These are phyloP conservation scores for Farysia itapuensis DNA, from an alignment of 1,284 basidiomycete species.

Conservation along the genomic window DNA sequence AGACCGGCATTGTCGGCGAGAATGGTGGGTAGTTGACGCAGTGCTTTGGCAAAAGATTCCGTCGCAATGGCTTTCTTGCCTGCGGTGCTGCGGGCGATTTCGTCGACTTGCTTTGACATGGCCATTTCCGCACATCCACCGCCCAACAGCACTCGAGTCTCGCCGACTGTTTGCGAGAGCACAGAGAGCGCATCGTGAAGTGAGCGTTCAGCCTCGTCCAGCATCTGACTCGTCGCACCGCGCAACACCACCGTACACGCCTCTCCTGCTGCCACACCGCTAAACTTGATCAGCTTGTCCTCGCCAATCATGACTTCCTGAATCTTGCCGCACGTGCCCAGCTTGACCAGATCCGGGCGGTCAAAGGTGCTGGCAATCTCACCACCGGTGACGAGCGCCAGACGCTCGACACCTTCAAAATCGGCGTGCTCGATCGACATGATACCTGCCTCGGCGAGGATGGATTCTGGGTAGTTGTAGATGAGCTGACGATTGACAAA, in stretches of 20 bases:
- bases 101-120: constrained; percentile 93
- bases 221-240: constrained; percentile 96
- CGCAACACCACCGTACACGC: constrained; percentile 98
- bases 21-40: constrained; percentile 86
- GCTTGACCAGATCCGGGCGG: constrained; percentile 85
- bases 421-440: constrained; percentile 98
- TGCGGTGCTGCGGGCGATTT: constrained; percentile 77
- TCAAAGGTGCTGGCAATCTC: constrained; percentile 98
- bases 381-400: constrained; percentile 94
- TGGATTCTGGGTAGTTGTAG: constrained; percentile 97
- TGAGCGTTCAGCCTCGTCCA: constrained; percentile 97
- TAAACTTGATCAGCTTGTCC: constrained; percentile 98
- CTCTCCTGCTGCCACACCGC: constrained; percentile 93
- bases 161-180: constrained; percentile 94
- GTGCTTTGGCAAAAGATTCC: constrained; percentile 83
- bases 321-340: constrained; percentile 90
- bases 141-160: constrained; percentile 88
- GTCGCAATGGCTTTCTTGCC: constrained; percentile 96
- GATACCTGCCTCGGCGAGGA: constrained; percentile 90
- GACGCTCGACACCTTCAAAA: constrained; percentile 95
- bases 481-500: constrained; percentile 99
- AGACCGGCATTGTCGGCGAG: constrained; percentile 96
- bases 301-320: constrained; percentile 99
- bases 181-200: constrained; percentile 96
- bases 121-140: constrained; percentile 98